Percentiles rank a stretch among this genome's conserved stretches.
Evolutionary conservation across 2,329 filamentous ascomycete species (phyloP).

Genomic region (Cordyceps cicadae): DNA sequence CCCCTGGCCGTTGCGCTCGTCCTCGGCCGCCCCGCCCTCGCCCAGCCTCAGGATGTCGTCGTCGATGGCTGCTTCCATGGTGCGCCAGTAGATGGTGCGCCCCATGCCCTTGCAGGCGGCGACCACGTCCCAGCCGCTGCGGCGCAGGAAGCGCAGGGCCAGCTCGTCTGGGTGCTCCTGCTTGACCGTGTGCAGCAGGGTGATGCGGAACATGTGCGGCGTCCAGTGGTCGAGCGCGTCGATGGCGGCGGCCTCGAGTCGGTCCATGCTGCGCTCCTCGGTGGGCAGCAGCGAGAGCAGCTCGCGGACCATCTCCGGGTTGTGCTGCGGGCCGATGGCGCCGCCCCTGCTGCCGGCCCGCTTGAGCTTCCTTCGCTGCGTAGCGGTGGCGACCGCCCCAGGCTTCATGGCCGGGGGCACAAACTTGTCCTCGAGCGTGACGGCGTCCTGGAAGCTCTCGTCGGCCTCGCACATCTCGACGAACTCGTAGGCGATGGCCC

Average conservation of each 20-base stretch:
- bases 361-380: constrained; percentile 13
- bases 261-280: constrained; percentile 73
- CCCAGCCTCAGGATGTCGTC: constrained; percentile 69
- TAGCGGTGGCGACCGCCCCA: not conserved
- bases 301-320: constrained; percentile 22
- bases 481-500: constrained; percentile 63
- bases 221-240: constrained; percentile 64
- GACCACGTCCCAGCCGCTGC: constrained; percentile 82
- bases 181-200: constrained; percentile 85
- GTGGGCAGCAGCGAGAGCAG: constrained; percentile 29
- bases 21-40: constrained; percentile 54
- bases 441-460: constrained; percentile 18
- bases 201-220: constrained; percentile 63
- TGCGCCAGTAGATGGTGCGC: constrained; percentile 80
- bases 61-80: constrained; percentile 71
- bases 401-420: constrained; percentile 21
- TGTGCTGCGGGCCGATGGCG: constrained; percentile 33
- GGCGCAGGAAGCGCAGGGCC: constrained; percentile 66
- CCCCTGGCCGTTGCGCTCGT: constrained; percentile 45
- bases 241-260: constrained; percentile 71
- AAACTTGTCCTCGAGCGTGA: constrained; percentile 24
- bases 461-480: constrained; percentile 46
- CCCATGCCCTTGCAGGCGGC: constrained; percentile 83
- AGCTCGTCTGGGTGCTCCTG: constrained; percentile 80
- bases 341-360: constrained; percentile 52